A percentile compares a stretch with the other conserved stretches of the same genome.
Evolutionary conservation across 2,329 filamentous ascomycete species (phyloP).

Genomic region (Myriangium duriaei): DNA sequence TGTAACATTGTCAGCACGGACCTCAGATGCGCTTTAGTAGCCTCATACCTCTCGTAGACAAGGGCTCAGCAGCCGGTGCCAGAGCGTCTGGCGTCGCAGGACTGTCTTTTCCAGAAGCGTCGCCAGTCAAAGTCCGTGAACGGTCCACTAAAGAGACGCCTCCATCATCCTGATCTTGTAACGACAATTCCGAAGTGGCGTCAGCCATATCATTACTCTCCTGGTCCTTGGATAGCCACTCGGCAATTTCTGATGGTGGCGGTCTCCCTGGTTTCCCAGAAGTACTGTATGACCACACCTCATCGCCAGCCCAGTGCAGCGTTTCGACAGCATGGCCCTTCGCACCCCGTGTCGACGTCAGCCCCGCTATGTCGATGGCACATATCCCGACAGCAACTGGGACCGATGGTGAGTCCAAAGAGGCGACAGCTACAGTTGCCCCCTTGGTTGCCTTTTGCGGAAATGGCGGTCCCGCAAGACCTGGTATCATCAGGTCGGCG

Average conservation of each 20-base stretch:
- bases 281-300: conserved; percentile 53
- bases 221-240: conserved; percentile 29
- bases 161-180: conserved; percentile 34
- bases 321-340: conserved; percentile 54
- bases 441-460: conserved; percentile 46
- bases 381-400: conserved; percentile 53
- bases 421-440: conserved; percentile 50
- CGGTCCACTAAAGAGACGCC: conserved; percentile 30
- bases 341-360: conserved; percentile 44
- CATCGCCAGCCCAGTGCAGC: conserved; percentile 56
- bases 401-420: conserved; percentile 45
- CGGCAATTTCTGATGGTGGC: conserved; percentile 41
- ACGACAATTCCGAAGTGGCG: conserved; percentile 30
- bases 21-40: conserved; percentile 7
- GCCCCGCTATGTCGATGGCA: conserved; percentile 46
- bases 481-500: conserved; percentile 58
- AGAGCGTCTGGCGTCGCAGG: too few species aligned
- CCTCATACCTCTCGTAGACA: conserved; percentile 37
- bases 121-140: too few species aligned
- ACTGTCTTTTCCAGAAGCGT: too few species aligned
- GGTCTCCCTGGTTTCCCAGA: conserved; percentile 40
- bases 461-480: conserved; percentile 52
- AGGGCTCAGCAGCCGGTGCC: neutral
- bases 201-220: conserved; percentile 26
- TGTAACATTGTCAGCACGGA: conserved; percentile 18